Base-by-base conservation (phyloP, 2,329 filamentous ascomycete species). In the Claviceps africana region DNA sequence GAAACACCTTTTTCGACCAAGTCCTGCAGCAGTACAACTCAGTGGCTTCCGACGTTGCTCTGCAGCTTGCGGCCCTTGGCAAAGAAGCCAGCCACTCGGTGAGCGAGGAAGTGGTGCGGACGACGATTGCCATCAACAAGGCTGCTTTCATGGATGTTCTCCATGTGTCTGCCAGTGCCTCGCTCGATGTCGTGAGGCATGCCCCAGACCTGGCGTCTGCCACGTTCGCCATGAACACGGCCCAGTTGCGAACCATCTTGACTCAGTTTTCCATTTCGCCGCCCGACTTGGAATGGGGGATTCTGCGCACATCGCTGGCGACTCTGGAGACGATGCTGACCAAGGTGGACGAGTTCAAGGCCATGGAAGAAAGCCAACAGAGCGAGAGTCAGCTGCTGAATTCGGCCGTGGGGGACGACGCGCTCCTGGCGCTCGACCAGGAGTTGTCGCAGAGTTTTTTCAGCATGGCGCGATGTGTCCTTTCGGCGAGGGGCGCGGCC, bases 21-120 rank as follows among this genome's bases (percentile, higher is more conserved):
- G 70, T 80, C 22, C 63, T 81, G 42, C 70, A 76, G 8, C 78
- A 84, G 55, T 81, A 79, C 58, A 68, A 75, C 50, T 77, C 74
- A 2, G 76, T 76, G 2, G 75, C 74, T 9, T 66, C 70, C 1
- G 78, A 81, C 50, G 74, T 81, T 55, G 71, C 79, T 50, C 72
- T 76, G 55, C 78, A 82, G 58, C 68, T 78, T 30, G 56, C 69
- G n/a, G 67, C 67, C 13, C 64, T 82, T 58, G 69, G 75, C 3
- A 72, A 69, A 51, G 70, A 75, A 51, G 65, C 65, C 40, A 73
- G 68, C 48, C 66, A 62, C 19, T 62, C 64, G 1, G 64, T 79
- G 40, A 70, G 66, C 51, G 64, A 69, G 11, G 70, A 72, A 3
- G 64, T 74, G 59, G 65, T 78, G 53, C 69, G 74, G 31, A 66